Evolutionary conservation across 2,329 filamentous ascomycete species (phyloP).

Genomic region (Ambrosiella xylebori): DNA sequence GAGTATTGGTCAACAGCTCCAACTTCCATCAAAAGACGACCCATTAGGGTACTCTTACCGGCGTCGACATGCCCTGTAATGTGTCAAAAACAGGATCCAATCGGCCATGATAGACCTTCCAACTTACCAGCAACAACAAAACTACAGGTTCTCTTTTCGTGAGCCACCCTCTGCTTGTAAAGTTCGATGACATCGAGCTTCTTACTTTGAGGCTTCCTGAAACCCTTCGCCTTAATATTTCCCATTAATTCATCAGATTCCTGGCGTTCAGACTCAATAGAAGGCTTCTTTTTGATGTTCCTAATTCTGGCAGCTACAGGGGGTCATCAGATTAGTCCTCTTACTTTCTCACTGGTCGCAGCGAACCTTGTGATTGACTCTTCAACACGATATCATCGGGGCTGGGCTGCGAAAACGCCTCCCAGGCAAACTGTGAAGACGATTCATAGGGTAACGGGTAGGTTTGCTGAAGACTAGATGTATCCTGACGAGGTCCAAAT

Average conservation of each 20-base stretch:
- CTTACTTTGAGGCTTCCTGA: constrained; percentile 47
- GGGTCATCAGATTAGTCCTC: constrained; percentile 13
- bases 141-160: constrained; percentile 64
- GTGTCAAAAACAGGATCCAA: neutral
- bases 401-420: constrained; percentile 69
- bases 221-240: constrained; percentile 14
- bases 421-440: constrained; percentile 31
- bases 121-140: constrained; percentile 78
- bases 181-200: constrained; percentile 73
- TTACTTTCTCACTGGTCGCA: constrained; percentile 15
- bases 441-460: constrained; percentile 33
- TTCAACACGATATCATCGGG: constrained; percentile 78
- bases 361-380: constrained; percentile 81
- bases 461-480: constrained; percentile 16
- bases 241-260: neutral
- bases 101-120: constrained; percentile 10
- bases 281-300: neutral
- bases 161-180: constrained; percentile 44
- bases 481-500: constrained; percentile 24
- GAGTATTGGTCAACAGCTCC: constrained; percentile 77
- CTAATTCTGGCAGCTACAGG: neutral
- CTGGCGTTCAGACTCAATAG: neutral
- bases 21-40: constrained; percentile 74
- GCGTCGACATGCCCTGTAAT: constrained; percentile 77
- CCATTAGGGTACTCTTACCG: constrained; percentile 96